Evolutionary conservation across 2,329 filamentous ascomycete species (phyloP).

Genomic region (Fusarium longipes): DNA sequence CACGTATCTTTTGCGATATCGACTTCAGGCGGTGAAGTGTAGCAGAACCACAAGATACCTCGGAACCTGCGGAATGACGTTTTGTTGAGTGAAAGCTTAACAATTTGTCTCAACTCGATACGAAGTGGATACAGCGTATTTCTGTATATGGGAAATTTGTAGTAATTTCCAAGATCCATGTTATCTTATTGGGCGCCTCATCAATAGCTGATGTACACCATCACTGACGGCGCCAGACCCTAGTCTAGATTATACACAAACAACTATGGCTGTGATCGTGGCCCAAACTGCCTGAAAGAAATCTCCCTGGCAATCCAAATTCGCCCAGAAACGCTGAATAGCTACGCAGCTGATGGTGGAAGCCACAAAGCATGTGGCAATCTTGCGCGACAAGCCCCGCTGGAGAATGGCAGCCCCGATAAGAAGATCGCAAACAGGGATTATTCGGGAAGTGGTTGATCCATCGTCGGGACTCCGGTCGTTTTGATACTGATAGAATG

Average conservation of each 20-base stretch:
- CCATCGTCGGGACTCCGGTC: slow-evolving; percentile 20
- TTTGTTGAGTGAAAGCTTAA: not conserved
- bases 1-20: not conserved
- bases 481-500: slow-evolving; percentile 28
- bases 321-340: slow-evolving; percentile 3
- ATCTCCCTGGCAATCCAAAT: slow-evolving; percentile 3
- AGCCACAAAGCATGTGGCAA: slow-evolving; percentile 29
- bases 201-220: too few species aligned
- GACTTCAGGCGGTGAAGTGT: slow-evolving; percentile 18
- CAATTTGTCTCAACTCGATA: not conserved
- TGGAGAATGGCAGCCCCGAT: slow-evolving; percentile 10
- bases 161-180: not conserved
- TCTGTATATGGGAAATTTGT: not conserved
- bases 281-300: slow-evolving; percentile 27
- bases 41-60: slow-evolving; percentile 26
- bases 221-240: too few species aligned
- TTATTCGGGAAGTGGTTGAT: slow-evolving; percentile 4
- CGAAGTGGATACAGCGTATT: not conserved
- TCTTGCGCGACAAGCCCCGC: not conserved
- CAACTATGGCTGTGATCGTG: not conserved
- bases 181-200: not conserved
- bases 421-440: slow-evolving; percentile 26
- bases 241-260: not conserved
- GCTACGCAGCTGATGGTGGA: slow-evolving; percentile 16
- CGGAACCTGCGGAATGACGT: slow-evolving; percentile 22